Conservation (phyloP, 768 basidiomycete species). For the Boletus sp. region DNA sequence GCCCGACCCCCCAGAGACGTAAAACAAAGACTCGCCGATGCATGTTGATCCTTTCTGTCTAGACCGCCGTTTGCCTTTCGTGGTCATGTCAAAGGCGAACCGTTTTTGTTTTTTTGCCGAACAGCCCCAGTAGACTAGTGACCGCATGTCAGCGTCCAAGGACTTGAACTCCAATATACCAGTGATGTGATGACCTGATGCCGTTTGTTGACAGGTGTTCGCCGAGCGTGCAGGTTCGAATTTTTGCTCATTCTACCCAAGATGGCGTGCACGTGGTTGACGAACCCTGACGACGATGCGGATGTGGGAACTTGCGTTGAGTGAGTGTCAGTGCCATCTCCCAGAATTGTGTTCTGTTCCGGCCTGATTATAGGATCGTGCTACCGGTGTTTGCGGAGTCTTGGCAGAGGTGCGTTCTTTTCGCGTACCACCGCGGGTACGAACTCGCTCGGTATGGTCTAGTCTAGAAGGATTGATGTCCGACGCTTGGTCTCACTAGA, state of each 20-base stretch:
- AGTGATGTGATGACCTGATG: not conserved
- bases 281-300: slow-evolving; percentile 7
- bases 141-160: not conserved
- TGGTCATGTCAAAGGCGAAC: not conserved
- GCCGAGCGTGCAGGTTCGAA: not conserved
- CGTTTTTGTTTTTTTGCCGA: not conserved
- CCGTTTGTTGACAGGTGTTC: slow-evolving; percentile 9
- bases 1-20: slow-evolving; percentile 14
- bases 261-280: not conserved
- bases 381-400: slow-evolving; percentile 17
- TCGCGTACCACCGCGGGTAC: slow-evolving; percentile 7
- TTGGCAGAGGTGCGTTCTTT: slow-evolving; percentile 4
- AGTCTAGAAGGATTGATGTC: slow-evolving; percentile 1
- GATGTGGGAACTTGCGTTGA: slow-evolving; percentile 1
- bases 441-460: slow-evolving; percentile 13
- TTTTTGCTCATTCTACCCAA: not conserved
- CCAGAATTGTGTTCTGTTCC: not conserved
- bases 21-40: slow-evolving; percentile 23
- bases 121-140: not conserved
- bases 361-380: not conserved
- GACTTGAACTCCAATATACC: too few species aligned
- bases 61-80: not conserved
- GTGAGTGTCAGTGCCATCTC: not conserved
- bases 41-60: slow-evolving; percentile 6
- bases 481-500: not conserved